Base-by-base conservation (phyloP, 1,139 yeast species). In the Komagataea norvegica region DNA sequence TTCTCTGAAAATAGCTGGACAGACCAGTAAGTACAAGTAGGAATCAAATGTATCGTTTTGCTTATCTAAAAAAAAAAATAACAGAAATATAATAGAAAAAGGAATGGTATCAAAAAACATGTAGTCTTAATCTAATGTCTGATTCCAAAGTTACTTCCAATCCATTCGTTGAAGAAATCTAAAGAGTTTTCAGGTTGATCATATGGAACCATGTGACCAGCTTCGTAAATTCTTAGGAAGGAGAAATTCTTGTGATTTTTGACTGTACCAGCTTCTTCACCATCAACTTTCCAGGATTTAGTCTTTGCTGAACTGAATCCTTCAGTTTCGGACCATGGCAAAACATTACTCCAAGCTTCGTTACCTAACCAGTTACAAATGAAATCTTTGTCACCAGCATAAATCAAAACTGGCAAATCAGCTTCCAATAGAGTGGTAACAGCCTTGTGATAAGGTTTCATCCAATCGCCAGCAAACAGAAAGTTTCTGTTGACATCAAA, bases 361-460 rank as follows among this genome's bases (percentile, higher is more conserved):
- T 83, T 83, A 59, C 93, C 93, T 56, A 83, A 69, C 93, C 93
- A 83, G 67, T 83, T 83, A 62, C 93, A 83, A 54, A 83, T 83
- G 58, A 79, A 84, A 63, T 83, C 93, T 63, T 83, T 82, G 63
- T 83, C 93, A 67, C 93, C 93, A 25, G 91, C 93, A 51, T 83
- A 83, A 45, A 83, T 74, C 57, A 83, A 70, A 18, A 81, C 83
- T 14, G 93, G 93, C 37, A 82, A 54, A 19, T 68, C 78, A 33
- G 71, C 58, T 50, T 76, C 76, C 52, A 79, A 67, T 46, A 79
- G 62, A 32, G 74, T 72, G 38, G 70, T 64, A 34, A 79, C 80
- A 33, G 74, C 72, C 62, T 71, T 72, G 62, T 76, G 74, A 67
- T 79, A 85, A 34, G 94, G 91, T 61, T 81, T 81, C 93, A 83